Percentiles rank a stretch among this genome's conserved stretches.
Conservation (phyloP, 176 grass and related monocot species). For the Triticum urartu region DNA sequence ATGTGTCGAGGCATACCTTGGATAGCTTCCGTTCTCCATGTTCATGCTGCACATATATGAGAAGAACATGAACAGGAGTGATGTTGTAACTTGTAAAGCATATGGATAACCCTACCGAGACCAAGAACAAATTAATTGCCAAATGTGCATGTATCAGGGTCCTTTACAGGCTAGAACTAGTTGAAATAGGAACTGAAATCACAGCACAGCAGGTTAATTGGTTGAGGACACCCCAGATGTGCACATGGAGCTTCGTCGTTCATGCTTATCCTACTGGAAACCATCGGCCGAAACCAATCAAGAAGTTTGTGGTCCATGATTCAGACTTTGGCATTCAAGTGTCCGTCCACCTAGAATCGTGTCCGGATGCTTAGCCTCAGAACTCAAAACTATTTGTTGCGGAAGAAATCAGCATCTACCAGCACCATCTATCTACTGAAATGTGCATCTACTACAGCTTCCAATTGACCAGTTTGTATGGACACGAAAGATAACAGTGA, state of each 20-base stretch:
- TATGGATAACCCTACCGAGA: neutral
- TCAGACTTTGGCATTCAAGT: neutral
- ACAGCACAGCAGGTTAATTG: neutral
- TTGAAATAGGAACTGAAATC: neutral
- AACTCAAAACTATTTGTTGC: neutral
- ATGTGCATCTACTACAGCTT: neutral
- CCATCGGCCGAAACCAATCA: neutral
- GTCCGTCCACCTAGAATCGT: neutral
- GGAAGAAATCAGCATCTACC: slow-evolving; percentile 6
- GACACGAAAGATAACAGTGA: too few species aligned
- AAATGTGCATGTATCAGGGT: neutral
- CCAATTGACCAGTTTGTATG: neutral
- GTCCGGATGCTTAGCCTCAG: slow-evolving; percentile 6
- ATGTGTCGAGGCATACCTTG: slow-evolving; percentile 56
- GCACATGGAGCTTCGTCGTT: neutral
- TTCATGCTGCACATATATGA: slow-evolving; percentile 40
- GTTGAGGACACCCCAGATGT: neutral
- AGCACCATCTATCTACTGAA: neutral
- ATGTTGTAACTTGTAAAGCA: neutral
- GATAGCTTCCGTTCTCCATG: slow-evolving; percentile 58
- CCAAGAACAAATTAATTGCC: neutral
- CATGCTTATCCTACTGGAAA: neutral
- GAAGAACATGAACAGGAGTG: neutral
- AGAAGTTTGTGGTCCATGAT: neutral
- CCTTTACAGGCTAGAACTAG: neutral